Conservation (phyloP, 768 basidiomycete species). For the Cytidiella melzeri region DNA sequence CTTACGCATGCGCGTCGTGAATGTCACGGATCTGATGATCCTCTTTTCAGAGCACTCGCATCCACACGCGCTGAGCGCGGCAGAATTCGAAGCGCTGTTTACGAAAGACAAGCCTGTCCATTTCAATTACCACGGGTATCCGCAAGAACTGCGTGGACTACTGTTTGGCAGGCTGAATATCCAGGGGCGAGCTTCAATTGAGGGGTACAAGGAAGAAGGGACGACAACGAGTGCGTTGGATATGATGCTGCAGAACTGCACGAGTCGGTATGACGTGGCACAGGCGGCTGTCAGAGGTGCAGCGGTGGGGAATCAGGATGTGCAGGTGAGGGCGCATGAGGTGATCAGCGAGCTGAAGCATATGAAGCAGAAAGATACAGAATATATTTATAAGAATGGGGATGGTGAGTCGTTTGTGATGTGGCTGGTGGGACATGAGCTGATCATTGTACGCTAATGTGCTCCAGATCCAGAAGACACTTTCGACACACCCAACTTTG, state of each 20-base stretch:
- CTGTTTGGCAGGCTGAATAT: slow-evolving; percentile 49
- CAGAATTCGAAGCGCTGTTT: slow-evolving; percentile 65
- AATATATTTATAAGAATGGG: slow-evolving; percentile 55
- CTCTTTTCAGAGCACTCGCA: slow-evolving; percentile 63
- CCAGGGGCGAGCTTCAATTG: slow-evolving; percentile 43
- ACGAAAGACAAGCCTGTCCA: slow-evolving; percentile 62
- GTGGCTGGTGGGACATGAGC: too few relatives aligned
- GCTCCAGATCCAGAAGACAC: slow-evolving; percentile 29
- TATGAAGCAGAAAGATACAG: slow-evolving; percentile 50
- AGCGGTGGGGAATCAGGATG: slow-evolving; percentile 42
- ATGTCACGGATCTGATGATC: slow-evolving; percentile 87
- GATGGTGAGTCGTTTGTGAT: slow-evolving; percentile 37
- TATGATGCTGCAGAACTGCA: slow-evolving; percentile 73
- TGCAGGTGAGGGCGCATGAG: slow-evolving; percentile 54
- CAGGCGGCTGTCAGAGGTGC: slow-evolving; percentile 53
- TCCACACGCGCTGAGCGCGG: slow-evolving; percentile 63
- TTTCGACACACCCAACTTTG: slow-evolving; percentile 14
- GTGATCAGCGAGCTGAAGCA: slow-evolving; percentile 54
- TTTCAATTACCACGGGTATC: slow-evolving; percentile 83
- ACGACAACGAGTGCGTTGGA: slow-evolving; percentile 83
- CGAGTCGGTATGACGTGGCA: slow-evolving; percentile 64
- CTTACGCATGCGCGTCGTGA: slow-evolving; percentile 80
- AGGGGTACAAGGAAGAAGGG: slow-evolving; percentile 67
- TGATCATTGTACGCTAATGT: too few relatives aligned
- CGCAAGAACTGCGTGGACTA: slow-evolving; percentile 55